phyloP scores from a whole-genome alignment of 2,329 filamentous ascomycete genomes.

The Colletotrichum tofieldiae region DNA sequence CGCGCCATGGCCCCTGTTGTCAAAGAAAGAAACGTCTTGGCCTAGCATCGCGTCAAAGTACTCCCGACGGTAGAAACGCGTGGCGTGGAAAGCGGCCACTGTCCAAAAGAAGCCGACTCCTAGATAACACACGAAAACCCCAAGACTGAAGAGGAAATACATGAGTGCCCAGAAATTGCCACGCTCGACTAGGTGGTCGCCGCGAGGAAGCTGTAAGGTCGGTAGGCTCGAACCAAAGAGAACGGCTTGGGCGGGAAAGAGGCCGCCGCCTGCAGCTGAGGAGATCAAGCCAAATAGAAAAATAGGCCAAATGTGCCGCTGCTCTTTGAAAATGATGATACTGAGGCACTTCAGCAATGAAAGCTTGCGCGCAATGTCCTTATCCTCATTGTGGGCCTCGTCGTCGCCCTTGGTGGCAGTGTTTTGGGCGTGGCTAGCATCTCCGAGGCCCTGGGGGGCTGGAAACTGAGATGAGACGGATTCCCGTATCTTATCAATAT shows the following conservation, averaged over 20 bases:
- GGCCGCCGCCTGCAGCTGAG: conserved; percentile 1
- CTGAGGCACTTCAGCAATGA: neutral
- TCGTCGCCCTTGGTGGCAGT: too few species aligned
- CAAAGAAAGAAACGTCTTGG: conserved; percentile 94
- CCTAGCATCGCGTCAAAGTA: conserved; percentile 76
- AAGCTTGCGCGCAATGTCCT: neutral
- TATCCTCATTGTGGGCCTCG: neutral
- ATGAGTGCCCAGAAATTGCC: conserved; percentile 2
- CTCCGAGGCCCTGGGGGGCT: too few species aligned
- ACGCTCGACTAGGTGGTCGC: neutral
- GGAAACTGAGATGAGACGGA: too few species aligned
- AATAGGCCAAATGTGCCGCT: conserved; percentile 6
- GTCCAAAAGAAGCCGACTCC: conserved; percentile 6
- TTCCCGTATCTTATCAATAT: too few species aligned
- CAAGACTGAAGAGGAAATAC: neutral
- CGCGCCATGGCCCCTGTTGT: conserved; percentile 57
- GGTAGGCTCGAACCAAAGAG: conserved; percentile 4
- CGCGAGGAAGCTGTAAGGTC: neutral
- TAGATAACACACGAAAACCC: neutral
- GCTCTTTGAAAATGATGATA: neutral
- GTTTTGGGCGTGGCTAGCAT: too few species aligned
- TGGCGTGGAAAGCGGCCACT: conserved; percentile 1
- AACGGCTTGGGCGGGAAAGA: conserved; percentile 1
- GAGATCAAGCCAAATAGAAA: neutral
- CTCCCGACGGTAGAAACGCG: neutral